Evolutionary conservation across 768 basidiomycete genomes (phyloP).

Genomic region (Russula vinacea): DNA sequence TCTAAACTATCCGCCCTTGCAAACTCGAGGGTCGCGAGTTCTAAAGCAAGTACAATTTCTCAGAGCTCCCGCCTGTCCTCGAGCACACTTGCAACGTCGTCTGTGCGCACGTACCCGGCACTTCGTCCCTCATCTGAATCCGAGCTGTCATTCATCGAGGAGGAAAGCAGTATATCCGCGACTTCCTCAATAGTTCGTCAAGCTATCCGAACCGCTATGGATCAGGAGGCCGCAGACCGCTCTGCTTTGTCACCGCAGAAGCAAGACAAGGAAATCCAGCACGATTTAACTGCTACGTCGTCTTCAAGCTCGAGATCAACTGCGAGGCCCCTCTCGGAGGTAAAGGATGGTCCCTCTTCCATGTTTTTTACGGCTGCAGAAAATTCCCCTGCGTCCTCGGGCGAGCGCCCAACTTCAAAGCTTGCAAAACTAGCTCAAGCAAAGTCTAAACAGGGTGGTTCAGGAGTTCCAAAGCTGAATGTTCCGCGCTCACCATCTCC

Average conservation of each 20-base stretch:
- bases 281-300: constrained; percentile 16
- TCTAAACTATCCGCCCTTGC: constrained; percentile 71
- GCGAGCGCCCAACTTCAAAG: constrained; percentile 51
- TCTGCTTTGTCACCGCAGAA: constrained; percentile 10
- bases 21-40: constrained; percentile 45
- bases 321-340: constrained; percentile 11
- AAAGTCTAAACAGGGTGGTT: constrained; percentile 41
- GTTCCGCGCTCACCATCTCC: constrained; percentile 27
- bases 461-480: constrained; percentile 33
- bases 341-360: constrained; percentile 7
- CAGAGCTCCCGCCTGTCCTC: constrained; percentile 40
- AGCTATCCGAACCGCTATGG: constrained; percentile 66
- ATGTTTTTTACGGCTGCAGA: constrained; percentile 15
- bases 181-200: constrained; percentile 59
- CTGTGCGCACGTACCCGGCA: constrained; percentile 68
- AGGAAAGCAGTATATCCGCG: constrained; percentile 39
- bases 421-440: constrained; percentile 70
- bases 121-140: constrained; percentile 69
- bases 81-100: constrained; percentile 49
- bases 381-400: constrained; percentile 12
- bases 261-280: constrained; percentile 21
- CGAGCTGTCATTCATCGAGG: constrained; percentile 32
- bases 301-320: constrained; percentile 28
- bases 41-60: constrained; percentile 47
- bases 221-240: constrained; percentile 54